Conservation (phyloP, 306 rosid genomes). For the Gillenia trifoliata region DNA sequence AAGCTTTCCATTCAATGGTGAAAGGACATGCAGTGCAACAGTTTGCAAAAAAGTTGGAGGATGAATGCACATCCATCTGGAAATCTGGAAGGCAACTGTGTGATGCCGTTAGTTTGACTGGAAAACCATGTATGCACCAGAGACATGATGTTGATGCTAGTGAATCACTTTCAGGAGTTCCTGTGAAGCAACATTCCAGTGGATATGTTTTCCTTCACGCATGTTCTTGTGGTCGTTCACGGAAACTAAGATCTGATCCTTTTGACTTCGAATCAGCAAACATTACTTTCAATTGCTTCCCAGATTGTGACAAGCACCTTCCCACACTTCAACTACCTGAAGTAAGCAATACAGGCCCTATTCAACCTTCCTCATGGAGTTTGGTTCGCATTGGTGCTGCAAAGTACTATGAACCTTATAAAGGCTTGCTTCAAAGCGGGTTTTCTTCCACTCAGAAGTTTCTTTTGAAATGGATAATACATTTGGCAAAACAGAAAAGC, state of each 20-base stretch:
- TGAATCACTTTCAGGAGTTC: constrained; percentile 27
- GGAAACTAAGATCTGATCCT: constrained; percentile 68
- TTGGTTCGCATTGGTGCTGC: constrained; percentile 81
- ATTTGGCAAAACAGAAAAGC: constrained; percentile 40
- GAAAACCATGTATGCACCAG: constrained; percentile 88
- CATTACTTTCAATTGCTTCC: constrained; percentile 44
- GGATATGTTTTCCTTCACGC: constrained; percentile 82
- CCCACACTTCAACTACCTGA: constrained; percentile 67
- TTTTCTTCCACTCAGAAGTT: constrained; percentile 66
- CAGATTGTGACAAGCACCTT: constrained; percentile 80
- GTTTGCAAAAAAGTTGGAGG: constrained; percentile 69
- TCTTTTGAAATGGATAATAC: constrained; percentile 63
- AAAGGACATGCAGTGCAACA: constrained; percentile 68
- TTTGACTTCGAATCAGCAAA: constrained; percentile 86
- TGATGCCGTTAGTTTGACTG: constrained; percentile 88
- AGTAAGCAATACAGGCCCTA: constrained; percentile 40
- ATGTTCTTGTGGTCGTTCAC: constrained; percentile 90
- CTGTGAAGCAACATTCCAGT: constrained; percentile 61
- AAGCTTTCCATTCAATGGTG: constrained; percentile 70
- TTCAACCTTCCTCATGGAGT: constrained; percentile 72
- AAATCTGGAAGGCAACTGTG: constrained; percentile 85
- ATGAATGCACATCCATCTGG: constrained; percentile 82
- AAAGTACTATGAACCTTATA: constrained; percentile 77
- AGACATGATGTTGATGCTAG: constrained; percentile 54
- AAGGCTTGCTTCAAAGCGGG: constrained; percentile 91